Base-by-base conservation (phyloP, 441 rosid genomes). In the Arabidopsis lyrata region DNA sequence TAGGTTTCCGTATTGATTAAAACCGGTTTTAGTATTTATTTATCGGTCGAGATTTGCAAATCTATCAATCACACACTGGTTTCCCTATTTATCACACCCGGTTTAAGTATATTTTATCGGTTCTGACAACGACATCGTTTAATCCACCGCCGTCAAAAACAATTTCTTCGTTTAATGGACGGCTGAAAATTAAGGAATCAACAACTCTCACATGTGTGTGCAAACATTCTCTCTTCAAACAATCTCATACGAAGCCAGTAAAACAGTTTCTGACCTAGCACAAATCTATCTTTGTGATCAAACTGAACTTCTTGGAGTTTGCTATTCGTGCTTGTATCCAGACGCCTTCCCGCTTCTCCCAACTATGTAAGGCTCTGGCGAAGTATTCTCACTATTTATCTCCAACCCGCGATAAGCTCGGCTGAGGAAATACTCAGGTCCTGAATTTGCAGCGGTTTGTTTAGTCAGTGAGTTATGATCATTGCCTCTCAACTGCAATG, bases 321-420 rank as follows among this genome's bases (percentile, higher is more conserved):
- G 63, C 55, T 78, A 84, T 86, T 92, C 97, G 52, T 90, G 83
- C 22, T 57, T 76, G 52, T 92, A 94, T 59, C 92, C 90, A 0
- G 96, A 82, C 0, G 99, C 99, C 73, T 81, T 90, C 16, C 99
- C 99, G 41, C 89, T 84, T 83, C 90, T 86, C 34, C 99, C 99
- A 65, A 86, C 77, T 18, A 84, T 53, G 66, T 66, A 87, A 2
- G 86, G 74, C 86, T 88, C 94, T 0, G 92, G 87, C 0, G 15
- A 38, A 54, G 92, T 78, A 36, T 81, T 79, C 35, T 82, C 78
- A 45, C 70, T 58, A 52, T 78, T 81, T 66, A 85, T 68, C 55
- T 92, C 97, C 53, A 94, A 91, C 36, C 97, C 97, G 0, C 83
- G 99, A 74, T 86, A 94, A 49, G 88, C 81, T 62, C 90, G 83